A percentile compares a stretch with the other conserved stretches of the same genome.
Evolutionary conservation across 1,284 basidiomycete genomes (phyloP).

Genomic region (Ustilago cynodontis): DNA sequence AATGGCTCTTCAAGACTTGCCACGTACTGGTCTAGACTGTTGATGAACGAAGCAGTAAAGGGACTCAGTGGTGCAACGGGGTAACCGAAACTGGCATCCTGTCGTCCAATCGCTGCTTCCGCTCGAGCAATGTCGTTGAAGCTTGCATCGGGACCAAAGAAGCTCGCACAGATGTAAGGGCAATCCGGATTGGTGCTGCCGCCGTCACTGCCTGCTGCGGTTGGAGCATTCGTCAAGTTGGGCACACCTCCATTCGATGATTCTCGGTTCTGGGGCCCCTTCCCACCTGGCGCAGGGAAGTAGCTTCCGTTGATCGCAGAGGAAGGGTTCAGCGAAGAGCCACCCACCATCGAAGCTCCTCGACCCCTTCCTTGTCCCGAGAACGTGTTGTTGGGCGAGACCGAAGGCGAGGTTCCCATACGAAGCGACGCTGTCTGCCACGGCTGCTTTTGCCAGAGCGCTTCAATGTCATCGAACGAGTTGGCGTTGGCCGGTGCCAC

Average conservation of each 20-base stretch:
- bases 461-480: conserved; percentile 53
- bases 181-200: conserved; percentile 29
- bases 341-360: conserved; percentile 14
- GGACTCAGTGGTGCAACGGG: conserved; percentile 45
- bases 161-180: conserved; percentile 40
- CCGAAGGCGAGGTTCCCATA: conserved; percentile 38
- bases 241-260: conserved; percentile 6
- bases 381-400: conserved; percentile 18
- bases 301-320: conserved; percentile 8
- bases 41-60: conserved; percentile 47
- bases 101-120: conserved; percentile 43
- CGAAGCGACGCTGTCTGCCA: conserved; percentile 49
- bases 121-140: conserved; percentile 45
- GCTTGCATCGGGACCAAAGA: conserved; percentile 47
- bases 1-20: conserved; percentile 46
- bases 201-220: conserved; percentile 5
- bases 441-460: conserved; percentile 52
- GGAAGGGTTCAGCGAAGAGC: conserved; percentile 3
- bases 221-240: conserved; percentile 7
- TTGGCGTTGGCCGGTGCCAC: conserved; percentile 37
- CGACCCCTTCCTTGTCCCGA: conserved; percentile 16
- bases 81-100: conserved; percentile 43
- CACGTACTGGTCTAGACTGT: conserved; percentile 50
- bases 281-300: conserved; percentile 6
- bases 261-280: conserved; percentile 5